Evolutionary conservation across 228 moss, liverwort and hornwort genomes (phyloP).

Genomic region (Sphagnum fallax): DNA sequence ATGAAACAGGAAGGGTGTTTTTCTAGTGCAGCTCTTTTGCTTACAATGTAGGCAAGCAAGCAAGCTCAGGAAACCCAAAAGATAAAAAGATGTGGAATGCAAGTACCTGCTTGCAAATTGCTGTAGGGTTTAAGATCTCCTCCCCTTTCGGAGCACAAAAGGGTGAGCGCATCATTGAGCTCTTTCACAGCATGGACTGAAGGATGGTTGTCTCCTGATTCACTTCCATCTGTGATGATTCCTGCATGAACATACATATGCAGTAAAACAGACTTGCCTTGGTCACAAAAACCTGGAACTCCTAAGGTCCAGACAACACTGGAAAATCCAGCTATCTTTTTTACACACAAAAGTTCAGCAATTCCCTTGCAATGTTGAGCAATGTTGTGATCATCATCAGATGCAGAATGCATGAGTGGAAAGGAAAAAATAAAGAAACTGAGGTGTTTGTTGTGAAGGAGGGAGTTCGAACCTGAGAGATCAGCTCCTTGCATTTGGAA

Average conservation of each 20-base stretch:
- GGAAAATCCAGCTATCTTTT: neutral
- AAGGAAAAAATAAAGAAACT: neutral
- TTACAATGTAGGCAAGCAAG: no score
- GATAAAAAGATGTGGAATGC: no score
- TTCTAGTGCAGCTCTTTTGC: no score
- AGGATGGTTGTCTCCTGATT: constrained; percentile 41
- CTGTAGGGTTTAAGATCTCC: no score
- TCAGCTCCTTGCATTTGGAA: constrained; percentile 84
- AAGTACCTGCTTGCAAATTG: no score
- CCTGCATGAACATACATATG: constrained; percentile 11
- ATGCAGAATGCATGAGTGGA: neutral
- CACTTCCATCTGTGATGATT: constrained; percentile 46
- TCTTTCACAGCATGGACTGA: constrained; percentile 40
- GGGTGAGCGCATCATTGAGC: constrained; percentile 28
- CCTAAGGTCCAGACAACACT: neutral
- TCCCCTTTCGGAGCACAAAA: constrained; percentile 27
- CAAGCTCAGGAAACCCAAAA: no score
- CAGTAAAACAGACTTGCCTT: neutral
- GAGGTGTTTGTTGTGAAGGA: neutral
- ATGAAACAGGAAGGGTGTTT: no score
- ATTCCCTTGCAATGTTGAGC: neutral
- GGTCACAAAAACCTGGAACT: neutral
- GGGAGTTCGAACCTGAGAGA: constrained; percentile 45
- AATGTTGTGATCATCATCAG: neutral
- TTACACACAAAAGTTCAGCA: neutral